Evolutionary conservation across 2,329 filamentous ascomycete genomes (phyloP).

Genomic region (Salinomyces thailandicus): DNA sequence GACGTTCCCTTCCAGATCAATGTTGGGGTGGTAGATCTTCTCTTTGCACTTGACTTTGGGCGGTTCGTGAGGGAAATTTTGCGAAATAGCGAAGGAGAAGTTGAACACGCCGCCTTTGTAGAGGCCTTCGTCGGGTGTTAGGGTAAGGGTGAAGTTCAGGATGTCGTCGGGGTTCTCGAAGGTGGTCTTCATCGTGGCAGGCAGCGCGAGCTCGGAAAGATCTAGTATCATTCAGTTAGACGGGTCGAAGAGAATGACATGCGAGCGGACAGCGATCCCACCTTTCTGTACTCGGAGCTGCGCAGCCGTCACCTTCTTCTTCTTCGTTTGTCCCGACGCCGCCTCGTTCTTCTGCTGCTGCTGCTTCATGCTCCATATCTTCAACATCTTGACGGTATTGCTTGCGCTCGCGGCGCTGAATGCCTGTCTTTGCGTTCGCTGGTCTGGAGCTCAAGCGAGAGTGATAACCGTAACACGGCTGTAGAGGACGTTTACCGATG

Average conservation of each 20-base stretch:
- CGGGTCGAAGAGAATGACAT: neutral
- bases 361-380: conserved; percentile 97
- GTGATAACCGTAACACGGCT: too few species aligned
- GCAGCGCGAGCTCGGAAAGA: conserved; percentile 69
- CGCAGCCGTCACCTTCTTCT: conserved; percentile 97
- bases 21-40: conserved; percentile 99
- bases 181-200: conserved; percentile 67
- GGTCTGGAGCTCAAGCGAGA: too few species aligned
- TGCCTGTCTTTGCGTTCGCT: too few species aligned
- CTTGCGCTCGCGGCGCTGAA: neutral
- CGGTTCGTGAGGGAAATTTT: conserved; percentile 93
- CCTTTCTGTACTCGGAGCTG: conserved; percentile 95
- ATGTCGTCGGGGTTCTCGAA: conserved; percentile 79
- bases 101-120: conserved; percentile 83
- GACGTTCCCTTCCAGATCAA: conserved; percentile 94
- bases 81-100: conserved; percentile 85
- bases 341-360: conserved; percentile 92
- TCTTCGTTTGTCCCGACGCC: conserved; percentile 63
- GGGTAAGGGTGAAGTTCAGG: conserved; percentile 70
- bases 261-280: conserved; percentile 29
- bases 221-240: conserved; percentile 40
- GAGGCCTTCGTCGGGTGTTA: conserved; percentile 75
- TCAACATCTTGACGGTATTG: conserved; percentile 64
- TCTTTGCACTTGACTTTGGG: conserved; percentile 95
- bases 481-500: too few species aligned